phyloP scores from a whole-genome alignment of 1,284 basidiomycete genomes.

The Waitea zeae region DNA sequence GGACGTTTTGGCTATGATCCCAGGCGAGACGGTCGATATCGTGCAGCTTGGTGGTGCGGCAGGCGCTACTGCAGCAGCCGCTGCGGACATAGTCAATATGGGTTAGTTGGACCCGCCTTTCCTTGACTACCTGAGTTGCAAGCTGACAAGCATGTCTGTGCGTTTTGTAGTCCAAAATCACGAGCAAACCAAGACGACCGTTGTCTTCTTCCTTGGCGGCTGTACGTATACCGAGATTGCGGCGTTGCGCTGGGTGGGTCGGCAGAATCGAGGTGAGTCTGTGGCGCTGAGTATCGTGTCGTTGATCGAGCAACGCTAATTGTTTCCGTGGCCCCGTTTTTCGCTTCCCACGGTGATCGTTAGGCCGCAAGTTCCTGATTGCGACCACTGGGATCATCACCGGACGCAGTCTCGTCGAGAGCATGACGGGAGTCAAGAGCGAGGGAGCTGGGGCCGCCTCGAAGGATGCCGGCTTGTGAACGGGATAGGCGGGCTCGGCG shows the following conservation, averaged over 20 bases:
- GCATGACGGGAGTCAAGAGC: constrained; percentile 31
- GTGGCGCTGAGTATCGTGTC: constrained; percentile 4
- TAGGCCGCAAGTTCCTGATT: constrained; percentile 73
- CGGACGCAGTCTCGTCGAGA: constrained; percentile 55
- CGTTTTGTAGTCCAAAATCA: constrained; percentile 8
- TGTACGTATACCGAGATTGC: constrained; percentile 96
- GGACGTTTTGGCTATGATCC: constrained; percentile 67
- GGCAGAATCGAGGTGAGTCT: constrained; percentile 57
- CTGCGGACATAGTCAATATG: too few relatives aligned
- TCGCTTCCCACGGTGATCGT: constrained; percentile 5
- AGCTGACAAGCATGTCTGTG: neutral
- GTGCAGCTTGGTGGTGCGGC: constrained; percentile 31
- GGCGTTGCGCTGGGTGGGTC: constrained; percentile 80
- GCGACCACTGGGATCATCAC: constrained; percentile 82
- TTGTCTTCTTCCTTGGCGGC: constrained; percentile 97
- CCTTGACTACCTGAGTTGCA: too few relatives aligned
- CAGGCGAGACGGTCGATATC: constrained; percentile 78
- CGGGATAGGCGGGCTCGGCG: too few relatives aligned
- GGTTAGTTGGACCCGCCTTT: too few relatives aligned
- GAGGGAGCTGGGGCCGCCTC: constrained; percentile 8
- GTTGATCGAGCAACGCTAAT: constrained; percentile 4
- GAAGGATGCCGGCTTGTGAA: constrained; percentile 16
- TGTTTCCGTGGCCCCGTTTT: constrained; percentile 1
- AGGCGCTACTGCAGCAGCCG: constrained; percentile 13
- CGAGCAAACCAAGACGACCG: constrained; percentile 57